These are phyloP conservation scores for Cajanus cajan DNA, from an alignment of 306 rosid genomes.

Conservation along the genomic window DNA sequence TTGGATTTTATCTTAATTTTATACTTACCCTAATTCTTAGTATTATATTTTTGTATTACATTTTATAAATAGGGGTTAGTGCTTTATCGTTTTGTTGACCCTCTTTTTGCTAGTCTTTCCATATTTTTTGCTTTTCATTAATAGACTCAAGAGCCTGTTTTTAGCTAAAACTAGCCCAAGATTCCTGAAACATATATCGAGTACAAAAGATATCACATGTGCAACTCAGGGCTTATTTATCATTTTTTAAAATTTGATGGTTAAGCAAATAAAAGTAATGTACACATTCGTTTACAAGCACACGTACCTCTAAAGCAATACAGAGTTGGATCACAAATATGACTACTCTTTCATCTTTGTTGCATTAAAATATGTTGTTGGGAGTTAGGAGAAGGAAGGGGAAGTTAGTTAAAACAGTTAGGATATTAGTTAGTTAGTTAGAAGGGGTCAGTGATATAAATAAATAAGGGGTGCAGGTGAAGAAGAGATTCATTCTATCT, in stretches of 20 bases:
- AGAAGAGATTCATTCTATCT: neutral
- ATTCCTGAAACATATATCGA: neutral
- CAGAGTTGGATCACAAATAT: neutral
- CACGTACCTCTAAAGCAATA: neutral
- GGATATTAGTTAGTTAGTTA: neutral
- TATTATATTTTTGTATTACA: too few species aligned
- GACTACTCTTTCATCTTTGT: constrained; percentile 14
- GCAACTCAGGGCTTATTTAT: neutral
- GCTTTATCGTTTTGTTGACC: neutral
- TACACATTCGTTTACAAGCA: neutral
- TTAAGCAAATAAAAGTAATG: neutral
- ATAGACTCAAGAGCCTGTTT: neutral
- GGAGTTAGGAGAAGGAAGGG: neutral
- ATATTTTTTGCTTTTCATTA: neutral
- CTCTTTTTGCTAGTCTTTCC: neutral
- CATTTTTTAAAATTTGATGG: neutral
- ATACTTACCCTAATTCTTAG: neutral
- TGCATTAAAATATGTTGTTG: constrained; percentile 12
- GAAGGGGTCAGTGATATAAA: neutral
- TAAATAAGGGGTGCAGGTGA: neutral
- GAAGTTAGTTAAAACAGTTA: neutral
- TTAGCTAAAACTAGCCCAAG: neutral
- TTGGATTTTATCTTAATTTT: neutral
- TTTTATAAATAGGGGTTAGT: neutral
- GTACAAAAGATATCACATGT: neutral